These are phyloP conservation scores for Penicillium verrucosum DNA, from an alignment of 2,329 filamentous ascomycete species.

Conservation along the genomic window DNA sequence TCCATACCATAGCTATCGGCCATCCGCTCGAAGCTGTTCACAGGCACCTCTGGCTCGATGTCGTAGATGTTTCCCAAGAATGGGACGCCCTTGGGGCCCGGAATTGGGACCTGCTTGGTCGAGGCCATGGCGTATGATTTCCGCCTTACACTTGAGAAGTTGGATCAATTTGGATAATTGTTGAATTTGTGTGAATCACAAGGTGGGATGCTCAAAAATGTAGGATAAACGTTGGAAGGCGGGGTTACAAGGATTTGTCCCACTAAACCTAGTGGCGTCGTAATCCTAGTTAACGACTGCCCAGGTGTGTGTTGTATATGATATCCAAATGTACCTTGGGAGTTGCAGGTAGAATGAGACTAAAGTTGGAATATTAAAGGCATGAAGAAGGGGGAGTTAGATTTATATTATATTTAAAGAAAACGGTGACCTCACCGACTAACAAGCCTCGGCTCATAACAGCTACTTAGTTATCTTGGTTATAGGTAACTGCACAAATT, in stretches of 20 bases:
- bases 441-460: neutral
- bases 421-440: neutral
- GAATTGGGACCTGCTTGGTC: constrained; percentile 47
- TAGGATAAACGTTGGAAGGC: neutral
- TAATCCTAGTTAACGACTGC: neutral
- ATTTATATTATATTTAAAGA: neutral
- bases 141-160: neutral
- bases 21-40: constrained; percentile 55
- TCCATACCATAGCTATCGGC: constrained; percentile 63
- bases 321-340: neutral
- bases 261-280: neutral
- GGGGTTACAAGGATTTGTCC: neutral
- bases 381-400: too few species aligned
- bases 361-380: neutral
- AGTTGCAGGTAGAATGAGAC: neutral
- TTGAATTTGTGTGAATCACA: neutral
- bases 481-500: neutral
- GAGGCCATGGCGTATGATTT: constrained; percentile 14
- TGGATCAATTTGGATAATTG: neutral
- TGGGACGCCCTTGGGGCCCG: constrained; percentile 62
- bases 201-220: neutral
- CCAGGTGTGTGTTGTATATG: neutral
- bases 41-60: constrained; percentile 58
- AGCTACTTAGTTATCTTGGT: neutral
- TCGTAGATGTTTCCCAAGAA: constrained; percentile 64